Evolutionary conservation across 2,329 filamentous ascomycete species (phyloP).

Genomic region (Alternaria incomplexa): DNA sequence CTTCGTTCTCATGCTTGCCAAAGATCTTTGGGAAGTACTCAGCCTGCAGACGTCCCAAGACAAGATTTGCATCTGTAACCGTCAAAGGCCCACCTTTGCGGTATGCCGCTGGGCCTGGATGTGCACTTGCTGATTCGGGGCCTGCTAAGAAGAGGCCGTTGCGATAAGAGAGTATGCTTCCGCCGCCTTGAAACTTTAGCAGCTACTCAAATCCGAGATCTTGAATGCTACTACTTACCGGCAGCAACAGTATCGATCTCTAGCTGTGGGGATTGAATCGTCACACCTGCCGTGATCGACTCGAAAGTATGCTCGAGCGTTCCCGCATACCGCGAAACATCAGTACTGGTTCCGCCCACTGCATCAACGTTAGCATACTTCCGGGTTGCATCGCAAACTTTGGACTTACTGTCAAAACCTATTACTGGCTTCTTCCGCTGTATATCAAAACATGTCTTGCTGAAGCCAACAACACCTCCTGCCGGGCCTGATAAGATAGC

Average conservation of each 20-base stretch:
- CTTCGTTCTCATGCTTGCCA: conserved; percentile 36
- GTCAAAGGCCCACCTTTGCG: conserved; percentile 45
- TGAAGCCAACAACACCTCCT: conserved; percentile 44
- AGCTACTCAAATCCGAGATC: too few relatives aligned
- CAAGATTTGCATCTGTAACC: conserved; percentile 45
- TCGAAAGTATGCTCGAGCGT: conserved; percentile 40
- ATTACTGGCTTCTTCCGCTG: conserved; percentile 33
- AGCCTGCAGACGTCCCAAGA: conserved; percentile 39
- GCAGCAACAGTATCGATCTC: conserved; percentile 50
- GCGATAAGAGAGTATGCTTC: conserved; percentile 48
- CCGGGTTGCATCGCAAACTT: not conserved
- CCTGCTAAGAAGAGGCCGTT: conserved; percentile 33
- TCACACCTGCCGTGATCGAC: conserved; percentile 40
- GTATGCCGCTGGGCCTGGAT: conserved; percentile 45
- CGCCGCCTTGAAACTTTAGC: conserved; percentile 44
- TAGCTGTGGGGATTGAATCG: conserved; percentile 39
- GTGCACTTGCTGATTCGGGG: conserved; percentile 43
- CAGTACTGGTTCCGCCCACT: conserved; percentile 41
- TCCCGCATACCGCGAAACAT: conserved; percentile 43
- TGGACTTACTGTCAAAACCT: conserved; percentile 27
- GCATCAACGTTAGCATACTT: not conserved
- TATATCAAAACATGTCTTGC: conserved; percentile 39
- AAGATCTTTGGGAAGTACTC: conserved; percentile 45
- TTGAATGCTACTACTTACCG: too few relatives aligned
- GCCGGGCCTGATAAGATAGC: conserved; percentile 45